Conservation (phyloP, 306 rosid genomes). For the Quercus glauca region DNA sequence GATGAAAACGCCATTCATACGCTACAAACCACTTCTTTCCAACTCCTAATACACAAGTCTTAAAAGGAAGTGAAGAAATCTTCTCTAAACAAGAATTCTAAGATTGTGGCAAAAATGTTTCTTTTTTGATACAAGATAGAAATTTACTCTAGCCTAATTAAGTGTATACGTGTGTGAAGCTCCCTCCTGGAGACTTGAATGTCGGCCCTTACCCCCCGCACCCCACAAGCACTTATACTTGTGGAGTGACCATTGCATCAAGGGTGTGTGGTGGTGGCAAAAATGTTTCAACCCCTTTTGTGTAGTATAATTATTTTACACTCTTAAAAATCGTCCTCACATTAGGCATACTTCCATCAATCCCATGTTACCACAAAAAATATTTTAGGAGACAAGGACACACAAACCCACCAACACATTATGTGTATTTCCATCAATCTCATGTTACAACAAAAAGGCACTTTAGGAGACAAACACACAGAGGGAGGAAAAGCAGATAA, state of each 20-base stretch:
- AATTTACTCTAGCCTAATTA: too few species aligned
- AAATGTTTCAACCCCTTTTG: neutral
- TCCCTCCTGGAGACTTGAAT: accelerated
- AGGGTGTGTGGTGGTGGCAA: too few species aligned
- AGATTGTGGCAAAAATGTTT: neutral
- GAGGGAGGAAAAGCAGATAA: neutral
- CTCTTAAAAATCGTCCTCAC: neutral
- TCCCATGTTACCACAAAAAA: neutral
- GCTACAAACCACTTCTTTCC: neutral
- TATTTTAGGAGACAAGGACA: neutral
- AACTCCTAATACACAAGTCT: neutral
- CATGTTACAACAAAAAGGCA: neutral
- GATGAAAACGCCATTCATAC: neutral
- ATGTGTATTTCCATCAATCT: neutral
- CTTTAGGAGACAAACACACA: neutral
- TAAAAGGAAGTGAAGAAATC: neutral
- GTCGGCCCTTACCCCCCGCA: accelerated
- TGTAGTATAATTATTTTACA: neutral
- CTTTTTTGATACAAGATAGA: too few species aligned
- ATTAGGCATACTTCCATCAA: neutral
- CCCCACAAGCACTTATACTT: too few species aligned
- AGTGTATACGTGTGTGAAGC: too few species aligned
- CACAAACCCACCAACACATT: neutral
- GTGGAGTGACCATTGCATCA: too few species aligned
- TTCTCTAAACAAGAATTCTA: neutral